Percentiles rank a stretch among this genome's conserved stretches.
These are phyloP conservation scores for Monotropa hypopitys DNA, from an alignment of 179 eudicot species.

Conservation along the genomic window DNA sequence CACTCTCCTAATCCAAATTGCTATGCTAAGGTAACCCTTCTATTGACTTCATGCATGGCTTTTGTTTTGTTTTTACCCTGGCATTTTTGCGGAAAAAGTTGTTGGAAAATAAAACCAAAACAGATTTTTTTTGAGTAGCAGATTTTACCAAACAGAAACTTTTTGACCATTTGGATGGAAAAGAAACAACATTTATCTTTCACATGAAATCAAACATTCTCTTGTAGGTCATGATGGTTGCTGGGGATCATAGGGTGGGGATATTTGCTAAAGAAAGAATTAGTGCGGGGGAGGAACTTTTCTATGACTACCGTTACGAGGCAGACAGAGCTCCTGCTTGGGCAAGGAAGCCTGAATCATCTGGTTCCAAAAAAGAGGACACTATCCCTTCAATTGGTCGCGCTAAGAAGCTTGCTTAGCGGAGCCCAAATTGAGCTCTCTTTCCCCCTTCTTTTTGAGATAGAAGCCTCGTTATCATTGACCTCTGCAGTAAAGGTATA, in stretches of 20 bases:
- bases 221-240: slow-evolving; percentile 68
- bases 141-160: background rate
- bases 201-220: background rate
- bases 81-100: background rate
- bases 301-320: slow-evolving; percentile 82
- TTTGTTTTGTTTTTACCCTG: background rate
- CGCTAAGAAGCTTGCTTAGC: slow-evolving; percentile 66
- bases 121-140: background rate
- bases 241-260: slow-evolving; percentile 94
- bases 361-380: slow-evolving; percentile 52
- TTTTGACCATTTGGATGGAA: background rate
- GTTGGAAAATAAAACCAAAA: background rate
- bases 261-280: slow-evolving; percentile 78
- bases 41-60: background rate
- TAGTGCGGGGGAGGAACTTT: slow-evolving; percentile 66
- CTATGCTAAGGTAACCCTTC: slow-evolving; percentile 54
- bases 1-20: slow-evolving; percentile 89
- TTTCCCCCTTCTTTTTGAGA: slow-evolving; percentile 11
- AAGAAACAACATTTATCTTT: background rate
- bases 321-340: slow-evolving; percentile 68
- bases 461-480: slow-evolving; percentile 6
- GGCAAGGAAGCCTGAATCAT: slow-evolving; percentile 67
- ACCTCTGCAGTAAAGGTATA: background rate
- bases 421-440: slow-evolving; percentile 3
- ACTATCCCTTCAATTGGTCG: slow-evolving; percentile 40